Evolutionary conservation across 2,329 filamentous ascomycete genomes (phyloP), one percentile per base, ranked within the genome.

Genomic region (Paecilomyces dactylethromorphus): DNA sequence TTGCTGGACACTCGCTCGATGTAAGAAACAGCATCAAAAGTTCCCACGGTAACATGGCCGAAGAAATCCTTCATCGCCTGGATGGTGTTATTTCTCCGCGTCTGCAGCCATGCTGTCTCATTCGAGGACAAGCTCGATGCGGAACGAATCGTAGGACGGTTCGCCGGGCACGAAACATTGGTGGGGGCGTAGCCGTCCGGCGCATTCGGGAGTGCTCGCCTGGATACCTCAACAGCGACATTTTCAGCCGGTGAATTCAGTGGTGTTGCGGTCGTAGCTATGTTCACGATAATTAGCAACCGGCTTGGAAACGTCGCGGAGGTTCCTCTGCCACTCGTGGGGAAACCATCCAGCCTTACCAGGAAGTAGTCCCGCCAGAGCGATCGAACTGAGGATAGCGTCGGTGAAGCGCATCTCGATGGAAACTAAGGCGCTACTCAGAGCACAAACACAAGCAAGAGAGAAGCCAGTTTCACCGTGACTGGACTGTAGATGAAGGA

Each of bases 31-130:
- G 85, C 87, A 73, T 96, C 87, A 61, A 97, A 92, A 60, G 82
- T 85, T 18, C 82, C 76, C 62, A 96, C 92, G 68, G 85, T 85
- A 68, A 89, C 80, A 52, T 87, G 83, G 18, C 78, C 78, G 54
- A 97, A 79, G 62, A 96, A 85, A 24, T 88, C 81, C 58, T 81
- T 84, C 82, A 97, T 87, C n/a, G 90, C 86, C 10, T 84, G 75
- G 18, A 92, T 76, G 0, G 91, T 95, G 63, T 87, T 87, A 61
- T 85, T 84, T 62, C 91, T 84, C 59, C 93, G 84, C 60, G 80
- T 80, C 55, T 84, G 70, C 13, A 96, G 80, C 91, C 92, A 97
- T 69, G 82, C 77, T 45, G 79, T 81, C 77, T 97, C 93, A 58
- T 87, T 79, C 15, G 79, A 66, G 2, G 90, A 93, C 10, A 96